A percentile compares a stretch with the other conserved stretches of the same genome.
phyloP scores from a whole-genome alignment of 2,329 filamentous ascomycete species.

The Pseudovirgaria hyperparasitica region DNA sequence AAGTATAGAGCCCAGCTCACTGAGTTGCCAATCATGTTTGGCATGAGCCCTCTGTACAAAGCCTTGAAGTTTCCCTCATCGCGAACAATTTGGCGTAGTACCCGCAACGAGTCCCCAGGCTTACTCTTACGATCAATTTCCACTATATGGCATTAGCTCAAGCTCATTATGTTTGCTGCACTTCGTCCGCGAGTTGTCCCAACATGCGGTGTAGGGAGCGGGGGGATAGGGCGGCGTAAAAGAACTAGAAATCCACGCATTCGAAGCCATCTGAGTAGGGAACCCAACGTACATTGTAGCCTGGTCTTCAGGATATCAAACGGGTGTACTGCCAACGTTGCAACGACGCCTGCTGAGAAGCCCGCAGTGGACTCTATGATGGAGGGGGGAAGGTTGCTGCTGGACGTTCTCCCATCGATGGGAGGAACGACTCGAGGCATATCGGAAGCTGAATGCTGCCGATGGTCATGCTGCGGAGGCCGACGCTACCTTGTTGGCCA shows the following conservation, averaged over 20 bases:
- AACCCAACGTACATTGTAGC: conserved; percentile 62
- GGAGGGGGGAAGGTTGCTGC: conserved; percentile 43
- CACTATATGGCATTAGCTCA: conserved; percentile 1
- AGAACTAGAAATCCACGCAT: no score
- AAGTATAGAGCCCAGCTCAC: conserved; percentile 90
- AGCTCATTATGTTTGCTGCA: no score
- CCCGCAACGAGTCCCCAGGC: conserved; percentile 39
- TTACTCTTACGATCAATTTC: no score
- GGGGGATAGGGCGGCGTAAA: no score
- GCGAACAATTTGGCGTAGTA: conserved; percentile 38
- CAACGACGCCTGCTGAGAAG: conserved; percentile 74
- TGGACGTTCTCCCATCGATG: conserved; percentile 28
- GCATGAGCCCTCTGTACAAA: conserved; percentile 79
- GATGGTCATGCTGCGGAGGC: no score
- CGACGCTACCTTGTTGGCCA: no score
- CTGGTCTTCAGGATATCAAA: conserved; percentile 95
- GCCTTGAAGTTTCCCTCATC: conserved; percentile 49
- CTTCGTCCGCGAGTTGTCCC: no score
- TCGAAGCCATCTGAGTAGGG: no score
- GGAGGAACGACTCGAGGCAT: conserved; percentile 39
- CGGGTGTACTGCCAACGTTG: conserved; percentile 80
- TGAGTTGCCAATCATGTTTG: conserved; percentile 84
- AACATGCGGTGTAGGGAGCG: no score
- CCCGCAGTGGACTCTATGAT: conserved; percentile 80
- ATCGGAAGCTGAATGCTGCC: no score